Percentiles rank a stretch among this genome's conserved stretches.
These are phyloP conservation scores for Athelia sp. DNA, from an alignment of 1,284 basidiomycete genomes.

Conservation along the genomic window DNA sequence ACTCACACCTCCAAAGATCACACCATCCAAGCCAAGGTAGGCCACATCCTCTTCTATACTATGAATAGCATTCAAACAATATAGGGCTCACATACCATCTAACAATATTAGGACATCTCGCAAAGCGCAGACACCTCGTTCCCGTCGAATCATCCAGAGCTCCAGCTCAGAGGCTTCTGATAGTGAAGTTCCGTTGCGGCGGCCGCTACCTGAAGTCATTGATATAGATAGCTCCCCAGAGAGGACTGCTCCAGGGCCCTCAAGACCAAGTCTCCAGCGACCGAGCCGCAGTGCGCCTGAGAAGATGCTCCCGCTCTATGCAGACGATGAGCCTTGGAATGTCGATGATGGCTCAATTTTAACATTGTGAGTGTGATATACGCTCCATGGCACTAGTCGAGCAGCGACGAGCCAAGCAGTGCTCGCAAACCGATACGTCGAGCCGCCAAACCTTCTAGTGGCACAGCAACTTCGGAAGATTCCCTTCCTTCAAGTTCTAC, in stretches of 20 bases:
- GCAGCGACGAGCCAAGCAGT: slow-evolving; percentile 42
- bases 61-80: not conserved
- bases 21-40: not conserved
- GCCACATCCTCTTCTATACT: not conserved
- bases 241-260: not conserved
- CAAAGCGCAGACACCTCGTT: slow-evolving; percentile 12
- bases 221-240: slow-evolving; percentile 4
- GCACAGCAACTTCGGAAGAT: slow-evolving; percentile 3
- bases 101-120: not conserved
- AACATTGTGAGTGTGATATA: slow-evolving; percentile 32
- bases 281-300: not conserved
- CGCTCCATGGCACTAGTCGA: not conserved
- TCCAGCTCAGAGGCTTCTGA: slow-evolving; percentile 27
- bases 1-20: not conserved
- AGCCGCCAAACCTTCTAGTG: slow-evolving; percentile 6
- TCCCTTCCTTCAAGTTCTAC: slow-evolving; percentile 1
- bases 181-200: slow-evolving; percentile 4
- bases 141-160: slow-evolving; percentile 28
- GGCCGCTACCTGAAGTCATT: not conserved
- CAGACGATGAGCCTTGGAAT: slow-evolving; percentile 13
- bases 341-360: slow-evolving; percentile 38
- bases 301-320: slow-evolving; percentile 19
- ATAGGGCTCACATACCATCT: slow-evolving; percentile 1
- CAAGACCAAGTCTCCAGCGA: not conserved
- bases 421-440: slow-evolving; percentile 39